phyloP scores from a whole-genome alignment of 2,329 filamentous ascomycete species.

The Metarhizium guizhouense region DNA sequence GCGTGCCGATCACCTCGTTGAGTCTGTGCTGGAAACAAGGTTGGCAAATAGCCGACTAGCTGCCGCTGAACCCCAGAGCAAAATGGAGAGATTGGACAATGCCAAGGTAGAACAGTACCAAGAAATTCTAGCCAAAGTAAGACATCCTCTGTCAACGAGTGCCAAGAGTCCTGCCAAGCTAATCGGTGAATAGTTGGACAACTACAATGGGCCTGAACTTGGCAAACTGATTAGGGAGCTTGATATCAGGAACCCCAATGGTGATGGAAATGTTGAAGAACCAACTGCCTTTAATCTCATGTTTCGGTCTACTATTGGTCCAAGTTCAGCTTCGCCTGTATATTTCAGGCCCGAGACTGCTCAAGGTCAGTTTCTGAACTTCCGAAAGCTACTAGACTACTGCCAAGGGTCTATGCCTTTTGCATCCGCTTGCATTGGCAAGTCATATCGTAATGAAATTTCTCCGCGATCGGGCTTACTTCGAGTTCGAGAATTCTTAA shows the following conservation, averaged over 20 bases:
- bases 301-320: conserved; percentile 94
- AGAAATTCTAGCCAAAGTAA: conserved; percentile 65
- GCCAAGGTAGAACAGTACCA: conserved; percentile 82
- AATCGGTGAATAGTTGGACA: conserved; percentile 57
- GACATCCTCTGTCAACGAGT: background rate
- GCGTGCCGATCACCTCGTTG: conserved; percentile 89
- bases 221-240: conserved; percentile 84
- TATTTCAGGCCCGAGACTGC: conserved; percentile 92
- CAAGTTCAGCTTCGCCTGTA: conserved; percentile 75
- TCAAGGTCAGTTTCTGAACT: conserved; percentile 97
- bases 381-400: conserved; percentile 91
- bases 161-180: conserved; percentile 19
- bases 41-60: conserved; percentile 34
- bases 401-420: conserved; percentile 95
- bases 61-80: conserved; percentile 81
- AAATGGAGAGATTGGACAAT: conserved; percentile 77
- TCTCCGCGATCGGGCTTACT: conserved; percentile 86
- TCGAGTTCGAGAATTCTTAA: conserved; percentile 92
- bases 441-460: conserved; percentile 97
- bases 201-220: conserved; percentile 81
- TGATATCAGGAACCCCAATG: conserved; percentile 80
- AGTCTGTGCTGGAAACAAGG: conserved; percentile 80
- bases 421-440: conserved; percentile 92
- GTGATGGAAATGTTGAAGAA: conserved; percentile 63
- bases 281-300: conserved; percentile 96